Conservation (phyloP, 1,139 yeast species). For the Blastobotrys proliferans region DNA sequence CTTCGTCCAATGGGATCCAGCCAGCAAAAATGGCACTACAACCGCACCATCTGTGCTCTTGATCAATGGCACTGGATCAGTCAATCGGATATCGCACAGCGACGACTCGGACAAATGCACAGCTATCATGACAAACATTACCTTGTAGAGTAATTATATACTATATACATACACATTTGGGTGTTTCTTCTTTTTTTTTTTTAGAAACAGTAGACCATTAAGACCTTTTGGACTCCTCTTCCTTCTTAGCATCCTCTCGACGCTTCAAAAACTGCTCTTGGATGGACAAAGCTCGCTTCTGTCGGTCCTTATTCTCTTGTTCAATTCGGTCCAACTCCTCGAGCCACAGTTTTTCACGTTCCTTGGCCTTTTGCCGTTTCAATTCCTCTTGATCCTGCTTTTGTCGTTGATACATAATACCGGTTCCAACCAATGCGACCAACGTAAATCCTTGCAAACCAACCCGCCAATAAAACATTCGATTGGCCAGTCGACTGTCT, state of each 20-base stretch:
- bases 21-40: not conserved
- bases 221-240: slow-evolving; percentile 12
- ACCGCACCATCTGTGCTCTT: not conserved
- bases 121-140: not conserved
- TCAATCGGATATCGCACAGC: slow-evolving; percentile 1
- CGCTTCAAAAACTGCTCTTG: slow-evolving; percentile 17
- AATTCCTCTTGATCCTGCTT: slow-evolving; percentile 58
- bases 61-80: not conserved
- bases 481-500: slow-evolving; percentile 70
- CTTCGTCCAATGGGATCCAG: slow-evolving; percentile 18
- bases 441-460: slow-evolving; percentile 80
- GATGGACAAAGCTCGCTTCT: slow-evolving; percentile 25
- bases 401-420: slow-evolving; percentile 58
- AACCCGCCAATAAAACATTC: slow-evolving; percentile 86
- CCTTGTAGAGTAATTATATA: not conserved
- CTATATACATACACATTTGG: not conserved
- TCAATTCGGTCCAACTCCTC: slow-evolving; percentile 89
- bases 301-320: slow-evolving; percentile 51
- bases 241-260: slow-evolving; percentile 14
- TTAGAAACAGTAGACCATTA: not conserved
- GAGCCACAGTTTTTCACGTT: slow-evolving; percentile 84
- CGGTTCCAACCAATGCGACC: slow-evolving; percentile 78
- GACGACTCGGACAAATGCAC: not conserved
- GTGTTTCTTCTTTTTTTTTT: slow-evolving; percentile 1
- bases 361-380: slow-evolving; percentile 71